Evolutionary conservation across 805 yeast genomes (phyloP), one percentile per base, ranked within the genome.

Genomic region (Spathaspora boniae): DNA sequence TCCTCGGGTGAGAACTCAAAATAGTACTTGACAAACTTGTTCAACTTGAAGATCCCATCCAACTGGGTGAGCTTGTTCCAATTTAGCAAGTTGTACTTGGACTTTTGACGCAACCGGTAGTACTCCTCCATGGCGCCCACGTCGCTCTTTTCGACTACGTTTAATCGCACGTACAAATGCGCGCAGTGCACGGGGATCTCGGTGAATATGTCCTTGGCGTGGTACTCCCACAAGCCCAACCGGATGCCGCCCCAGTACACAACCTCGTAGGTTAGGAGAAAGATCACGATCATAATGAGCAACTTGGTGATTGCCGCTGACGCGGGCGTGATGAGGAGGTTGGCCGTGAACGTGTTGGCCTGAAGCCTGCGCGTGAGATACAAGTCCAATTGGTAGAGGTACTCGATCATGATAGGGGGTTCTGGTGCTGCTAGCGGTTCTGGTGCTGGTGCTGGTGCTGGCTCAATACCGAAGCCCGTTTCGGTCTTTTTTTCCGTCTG

Each of bases 1-100:
- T 86, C 95, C 46, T 82, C 89, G 0, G 94, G 93, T 20, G 85
- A 76, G 56, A 86, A 86, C 52, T 85, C 94, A 45, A 83, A 70
- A 54, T 83, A 84, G 52, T 80, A 85, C 17, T 63, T 65, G 21
- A 82, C 51, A 36, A 37, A 56, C 21, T 44, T 33, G n/a, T 46
- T 38, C 34, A 48, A 34, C 8, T 44, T 40, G 38, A 60, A 58
- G 4, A 54, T 34, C 3, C 41, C 38, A 12, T 34, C 21, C 15
- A 44, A 15, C 14, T 48, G 36, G 16, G 48, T 42, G 28, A 51
- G 36, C 19, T 34, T 43, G 31, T 42, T 50, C 56, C 54, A 54
- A 33, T 42, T 46, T 37, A 46, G 42, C 3, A 60, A 29, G 33
- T 54, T 59, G 37, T 43, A 58, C 20, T 52, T 51, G 5, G 58